Evolutionary conservation across 306 rosid species (phyloP), one percentile per base, ranked within the genome.

Genomic region (Fragaria ananassa): DNA sequence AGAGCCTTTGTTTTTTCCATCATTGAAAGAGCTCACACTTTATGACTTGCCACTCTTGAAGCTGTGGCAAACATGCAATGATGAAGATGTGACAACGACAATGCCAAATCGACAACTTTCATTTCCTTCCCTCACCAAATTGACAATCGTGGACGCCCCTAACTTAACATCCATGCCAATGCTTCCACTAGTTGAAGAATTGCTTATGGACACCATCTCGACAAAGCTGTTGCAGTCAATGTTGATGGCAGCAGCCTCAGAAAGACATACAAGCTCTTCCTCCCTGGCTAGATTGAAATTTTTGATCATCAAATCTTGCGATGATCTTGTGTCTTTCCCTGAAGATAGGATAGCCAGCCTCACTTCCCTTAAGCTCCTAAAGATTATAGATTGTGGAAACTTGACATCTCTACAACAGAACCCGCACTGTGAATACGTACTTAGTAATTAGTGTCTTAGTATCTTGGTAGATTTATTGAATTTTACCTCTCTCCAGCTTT

Each of bases 1-100:
- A 21, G 13, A 8, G 29, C 61, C 29, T 54, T 8, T 54, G 29
- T 54, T n/a, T 54, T 54, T n/a, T 54, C 61, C 61, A 54, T 54
- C 61, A 54, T 54, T 54, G 61, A 54, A 54, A 54, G 61, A 54
- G 29, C 61, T 54, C 61, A 54, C 29, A n/a, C 61, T 54, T 54
- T 54, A 54, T 21, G 61, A 54, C 61, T 54, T 54, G 61, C 61
- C 61, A 21, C 29, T 54, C 29, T 21, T 54, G 29, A 54, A 54
- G 61, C 29, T n/a, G 61, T 54, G 61, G 61, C 61, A 21, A n/a
- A 54, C 61, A 4, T 2, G 61, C 61, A 54, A 29, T 54, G 29
- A 54, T 54, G 13, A 54, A 54, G 25, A 54, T 19, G 61, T 9
- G 29, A 54, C 29, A 9, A 54, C 25, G n/a, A 7, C 60, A 54